Evolutionary conservation across 306 rosid genomes (phyloP).

Genomic region (Fragaria nilgerrensis): DNA sequence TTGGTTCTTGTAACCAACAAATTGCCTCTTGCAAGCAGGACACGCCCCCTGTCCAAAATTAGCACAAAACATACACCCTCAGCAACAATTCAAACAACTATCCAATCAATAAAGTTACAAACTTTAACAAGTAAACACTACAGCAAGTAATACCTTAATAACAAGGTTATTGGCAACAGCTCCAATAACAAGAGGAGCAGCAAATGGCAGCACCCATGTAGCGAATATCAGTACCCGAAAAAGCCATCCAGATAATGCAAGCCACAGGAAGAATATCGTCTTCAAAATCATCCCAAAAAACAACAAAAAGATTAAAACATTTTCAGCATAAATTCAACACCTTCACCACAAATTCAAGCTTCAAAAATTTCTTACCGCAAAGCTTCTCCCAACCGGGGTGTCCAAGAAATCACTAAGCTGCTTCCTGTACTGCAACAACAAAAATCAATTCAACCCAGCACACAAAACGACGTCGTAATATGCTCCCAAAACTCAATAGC

Average conservation of each 20-base stretch:
- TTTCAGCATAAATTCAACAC: not conserved
- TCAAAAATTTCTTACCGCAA: constrained; percentile 42
- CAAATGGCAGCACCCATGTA: constrained; percentile 88
- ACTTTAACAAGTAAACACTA: constrained; percentile 8
- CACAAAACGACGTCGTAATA: not conserved
- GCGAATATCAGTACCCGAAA: constrained; percentile 72
- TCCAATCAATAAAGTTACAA: not conserved
- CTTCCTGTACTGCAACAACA: constrained; percentile 69
- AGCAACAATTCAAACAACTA: constrained; percentile 13
- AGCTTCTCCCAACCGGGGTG: constrained; percentile 73
- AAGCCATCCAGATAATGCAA: constrained; percentile 96
- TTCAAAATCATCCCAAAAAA: constrained; percentile 29
- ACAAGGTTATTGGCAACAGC: constrained; percentile 73
- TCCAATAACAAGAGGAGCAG: constrained; percentile 92
- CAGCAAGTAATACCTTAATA: constrained; percentile 58
- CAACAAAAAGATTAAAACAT: not conserved
- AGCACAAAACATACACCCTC: constrained; percentile 5
- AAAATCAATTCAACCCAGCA: not conserved
- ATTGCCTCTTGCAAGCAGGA: constrained; percentile 86
- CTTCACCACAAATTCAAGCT: not conserved
- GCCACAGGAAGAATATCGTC: constrained; percentile 95
- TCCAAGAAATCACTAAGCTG: constrained; percentile 58
- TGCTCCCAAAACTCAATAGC: not conserved
- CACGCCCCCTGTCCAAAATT: constrained; percentile 66
- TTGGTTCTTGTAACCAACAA: constrained; percentile 82